Evolutionary conservation across 2,329 filamentous ascomycete genomes (phyloP).

Genomic region (Talaromyces amestolkiae): DNA sequence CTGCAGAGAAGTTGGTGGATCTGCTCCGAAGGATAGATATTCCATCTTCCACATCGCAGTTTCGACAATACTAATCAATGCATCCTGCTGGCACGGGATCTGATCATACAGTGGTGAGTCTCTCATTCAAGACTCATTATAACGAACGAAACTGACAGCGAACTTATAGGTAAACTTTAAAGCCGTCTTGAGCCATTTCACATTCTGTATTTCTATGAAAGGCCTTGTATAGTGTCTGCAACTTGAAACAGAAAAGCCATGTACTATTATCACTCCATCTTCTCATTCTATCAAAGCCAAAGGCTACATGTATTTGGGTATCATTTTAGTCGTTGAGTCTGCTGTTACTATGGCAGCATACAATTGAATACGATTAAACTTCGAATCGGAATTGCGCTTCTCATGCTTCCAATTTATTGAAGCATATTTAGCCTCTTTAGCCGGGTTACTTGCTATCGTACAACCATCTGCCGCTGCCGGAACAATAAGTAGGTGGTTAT

Average conservation of each 20-base stretch:
- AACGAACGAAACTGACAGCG: neutral
- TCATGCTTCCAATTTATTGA: too few species aligned
- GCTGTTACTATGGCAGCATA: neutral
- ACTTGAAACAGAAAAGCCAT: neutral
- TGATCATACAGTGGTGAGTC: slow-evolving; percentile 37
- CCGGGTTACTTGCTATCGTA: too few species aligned
- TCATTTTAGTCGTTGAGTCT: neutral
- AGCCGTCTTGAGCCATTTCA: slow-evolving; percentile 1
- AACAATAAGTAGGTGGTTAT: too few species aligned
- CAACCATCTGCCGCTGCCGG: too few species aligned
- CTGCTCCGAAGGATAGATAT: slow-evolving; percentile 68
- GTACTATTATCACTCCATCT: neutral
- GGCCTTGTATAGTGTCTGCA: slow-evolving; percentile 3
- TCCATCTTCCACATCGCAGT: slow-evolving; percentile 52
- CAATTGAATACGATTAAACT: neutral
- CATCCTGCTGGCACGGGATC: slow-evolving; percentile 31
- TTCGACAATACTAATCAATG: slow-evolving; percentile 32
- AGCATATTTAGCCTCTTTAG: too few species aligned
- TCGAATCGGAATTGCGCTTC: neutral
- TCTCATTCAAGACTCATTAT: neutral
- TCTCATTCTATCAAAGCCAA: neutral
- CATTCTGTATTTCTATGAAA: slow-evolving; percentile 6
- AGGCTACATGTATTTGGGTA: neutral
- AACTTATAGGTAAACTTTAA: neutral
- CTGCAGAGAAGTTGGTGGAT: slow-evolving; percentile 67